Evolutionary conservation across 805 yeast genomes (phyloP).

Genomic region (Yueomyces sinensis): DNA sequence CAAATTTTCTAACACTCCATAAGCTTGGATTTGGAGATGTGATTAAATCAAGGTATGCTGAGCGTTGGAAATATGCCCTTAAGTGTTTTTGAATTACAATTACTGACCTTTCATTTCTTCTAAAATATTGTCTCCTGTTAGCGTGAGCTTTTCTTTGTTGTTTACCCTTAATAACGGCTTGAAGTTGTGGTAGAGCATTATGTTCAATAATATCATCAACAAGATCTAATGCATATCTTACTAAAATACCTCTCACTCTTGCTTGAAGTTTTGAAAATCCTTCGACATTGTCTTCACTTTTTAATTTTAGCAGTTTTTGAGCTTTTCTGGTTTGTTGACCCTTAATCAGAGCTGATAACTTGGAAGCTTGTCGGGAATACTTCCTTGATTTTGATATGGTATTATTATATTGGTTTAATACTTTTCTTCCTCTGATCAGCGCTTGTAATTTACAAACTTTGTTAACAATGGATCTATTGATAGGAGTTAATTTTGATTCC

Average conservation of each 20-base stretch:
- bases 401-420: not conserved
- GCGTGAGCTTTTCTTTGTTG: slow-evolving; percentile 26
- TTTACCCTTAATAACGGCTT: slow-evolving; percentile 40
- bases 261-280: slow-evolving; percentile 40
- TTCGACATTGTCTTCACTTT: not conserved
- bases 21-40: slow-evolving; percentile 66
- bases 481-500: slow-evolving; percentile 29
- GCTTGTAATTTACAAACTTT: slow-evolving; percentile 38
- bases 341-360: slow-evolving; percentile 6
- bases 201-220: slow-evolving; percentile 40
- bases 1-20: slow-evolving; percentile 61
- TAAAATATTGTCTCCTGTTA: slow-evolving; percentile 35
- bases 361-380: not conserved
- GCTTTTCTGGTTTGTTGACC: slow-evolving; percentile 5
- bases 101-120: slow-evolving; percentile 40
- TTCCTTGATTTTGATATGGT: slow-evolving; percentile 17
- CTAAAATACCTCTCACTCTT: slow-evolving; percentile 45
- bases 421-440: slow-evolving; percentile 32
- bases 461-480: slow-evolving; percentile 22
- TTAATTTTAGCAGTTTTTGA: not conserved
- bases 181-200: slow-evolving; percentile 31
- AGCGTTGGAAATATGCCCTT: slow-evolving; percentile 51
- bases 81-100: slow-evolving; percentile 63
- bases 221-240: slow-evolving; percentile 43
- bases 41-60: slow-evolving; percentile 62